A percentile compares a stretch with the other conserved stretches of the same genome.
Evolutionary conservation across 2,329 filamentous ascomycete genomes (phyloP).

Genomic region (Cordyceps tenuipes): DNA sequence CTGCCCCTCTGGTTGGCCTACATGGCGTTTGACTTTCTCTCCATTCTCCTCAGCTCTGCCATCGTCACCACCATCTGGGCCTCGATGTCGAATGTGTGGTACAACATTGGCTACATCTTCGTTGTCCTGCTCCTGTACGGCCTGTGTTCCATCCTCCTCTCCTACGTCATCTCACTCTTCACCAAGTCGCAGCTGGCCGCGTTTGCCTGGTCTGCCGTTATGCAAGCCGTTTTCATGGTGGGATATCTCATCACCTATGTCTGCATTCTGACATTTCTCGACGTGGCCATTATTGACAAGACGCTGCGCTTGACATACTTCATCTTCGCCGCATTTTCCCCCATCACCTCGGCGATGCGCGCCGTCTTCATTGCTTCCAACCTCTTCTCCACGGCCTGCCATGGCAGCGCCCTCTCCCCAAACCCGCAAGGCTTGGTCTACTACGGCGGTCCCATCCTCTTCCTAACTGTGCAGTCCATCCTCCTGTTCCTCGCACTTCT

Average conservation of each 20-base stretch:
- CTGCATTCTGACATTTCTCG: slow-evolving; percentile 64
- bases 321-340: slow-evolving; percentile 63
- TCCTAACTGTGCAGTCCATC: slow-evolving; percentile 66
- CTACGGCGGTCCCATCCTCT: slow-evolving; percentile 79
- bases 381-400: slow-evolving; percentile 72
- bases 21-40: slow-evolving; percentile 66
- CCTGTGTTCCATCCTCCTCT: slow-evolving; percentile 63
- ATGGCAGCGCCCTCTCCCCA: slow-evolving; percentile 50
- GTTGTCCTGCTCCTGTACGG: slow-evolving; percentile 75
- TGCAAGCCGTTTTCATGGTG: slow-evolving; percentile 64
- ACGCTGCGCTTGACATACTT: slow-evolving; percentile 66
- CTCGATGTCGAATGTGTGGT: slow-evolving; percentile 59
- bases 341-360: slow-evolving; percentile 66
- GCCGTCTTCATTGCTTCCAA: slow-evolving; percentile 73
- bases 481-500: slow-evolving; percentile 65
- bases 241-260: slow-evolving; percentile 66
- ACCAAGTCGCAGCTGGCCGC: slow-evolving; percentile 71
- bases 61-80: slow-evolving; percentile 63
- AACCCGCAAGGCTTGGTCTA: slow-evolving; percentile 64
- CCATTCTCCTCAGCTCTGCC: slow-evolving; percentile 58
- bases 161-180: slow-evolving; percentile 76
- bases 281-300: slow-evolving; percentile 58
- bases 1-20: slow-evolving; percentile 82
- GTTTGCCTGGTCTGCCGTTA: slow-evolving; percentile 73
- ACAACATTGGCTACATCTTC: slow-evolving; percentile 72